Evolutionary conservation across 1,284 basidiomycete species (phyloP), one percentile per base, ranked within the genome.

Genomic region (Puccinia hordei): DNA sequence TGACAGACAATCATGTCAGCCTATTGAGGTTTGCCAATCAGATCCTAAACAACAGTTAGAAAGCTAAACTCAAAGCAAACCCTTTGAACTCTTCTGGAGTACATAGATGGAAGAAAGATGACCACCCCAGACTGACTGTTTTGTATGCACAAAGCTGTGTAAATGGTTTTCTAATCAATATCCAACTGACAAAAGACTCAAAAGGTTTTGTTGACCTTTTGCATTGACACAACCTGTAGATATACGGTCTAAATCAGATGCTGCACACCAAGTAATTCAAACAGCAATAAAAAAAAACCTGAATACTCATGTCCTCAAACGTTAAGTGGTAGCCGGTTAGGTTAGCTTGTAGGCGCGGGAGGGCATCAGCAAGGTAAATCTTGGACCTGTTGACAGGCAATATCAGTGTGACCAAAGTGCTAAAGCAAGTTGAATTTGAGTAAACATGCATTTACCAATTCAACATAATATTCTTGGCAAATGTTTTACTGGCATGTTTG

Each of bases 291-390:
- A 9, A 79, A 82, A 69, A 73, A 84, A 83, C 71, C 9, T 81
- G 83, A 82, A 84, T 78, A 84, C 86, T 82, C 1, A 92, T 87
- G 83, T 95, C 93, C 82, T 91, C 89, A 57, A 91, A 88, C 10
- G 88, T 88, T 57, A 95, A 85, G 12, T 90, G 87, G 81, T 91
- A 91, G 0, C 93, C 94, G 2, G 88, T 82, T 63, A 91, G 84
- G 82, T 90, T 86, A 22, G 87, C 86, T 81, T 90, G 88, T 9
- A 95, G 85, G n/a, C 94, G 88, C 76, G 87, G 86, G 46, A 86
- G 87, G 0, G 94, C 92, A 66, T 90, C 87, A 73, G 88, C 86
- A 51, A 96, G 89, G 85, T 93, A 96, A 2, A 90, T 69, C 35
- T 59, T 59, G 8, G 74, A 44, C 80, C 80, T 73, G 24, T 15